These are phyloP conservation scores for Lachnellula arida DNA, from an alignment of 2,329 filamentous ascomycete genomes.

Conservation along the genomic window DNA sequence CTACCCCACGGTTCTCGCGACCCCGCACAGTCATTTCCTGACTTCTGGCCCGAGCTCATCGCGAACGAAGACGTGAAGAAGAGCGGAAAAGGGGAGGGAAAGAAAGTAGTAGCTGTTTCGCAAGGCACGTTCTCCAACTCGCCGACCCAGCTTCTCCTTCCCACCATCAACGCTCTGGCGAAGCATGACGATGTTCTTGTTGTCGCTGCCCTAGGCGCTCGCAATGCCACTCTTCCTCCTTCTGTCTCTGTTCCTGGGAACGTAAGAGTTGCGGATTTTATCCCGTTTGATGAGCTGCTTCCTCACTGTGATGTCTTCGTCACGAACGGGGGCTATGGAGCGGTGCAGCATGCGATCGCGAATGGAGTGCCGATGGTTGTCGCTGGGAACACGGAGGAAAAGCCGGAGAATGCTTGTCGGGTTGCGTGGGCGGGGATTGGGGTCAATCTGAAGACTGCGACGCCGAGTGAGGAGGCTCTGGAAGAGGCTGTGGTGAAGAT, in stretches of 20 bases:
- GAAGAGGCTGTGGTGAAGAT: conserved; percentile 1
- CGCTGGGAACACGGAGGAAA: conserved; percentile 32
- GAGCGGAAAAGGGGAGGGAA: not conserved
- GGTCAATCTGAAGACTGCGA: conserved; percentile 1
- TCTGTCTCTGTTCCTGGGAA: conserved; percentile 29
- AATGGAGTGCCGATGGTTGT: conserved; percentile 33
- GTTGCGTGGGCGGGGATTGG: conserved; percentile 24
- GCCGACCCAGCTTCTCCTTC: conserved; percentile 31
- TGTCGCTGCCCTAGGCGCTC: conserved; percentile 28
- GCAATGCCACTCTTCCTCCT: conserved; percentile 25
- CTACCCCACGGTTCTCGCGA: conserved; percentile 31
- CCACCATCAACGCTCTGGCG: conserved; percentile 33
- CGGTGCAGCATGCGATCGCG: conserved; percentile 30
- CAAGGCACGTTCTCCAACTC: conserved; percentile 33
- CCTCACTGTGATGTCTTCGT: conserved; percentile 33
- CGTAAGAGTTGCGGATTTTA: conserved; percentile 30
- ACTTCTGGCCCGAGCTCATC: conserved; percentile 43
- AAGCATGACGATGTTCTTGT: conserved; percentile 30
- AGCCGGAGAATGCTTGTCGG: conserved; percentile 29
- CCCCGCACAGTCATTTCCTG: conserved; percentile 29
- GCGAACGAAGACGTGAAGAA: conserved; percentile 26
- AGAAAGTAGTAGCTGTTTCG: conserved; percentile 34
- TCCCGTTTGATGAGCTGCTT: conserved; percentile 34
- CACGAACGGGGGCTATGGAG: conserved; percentile 35
- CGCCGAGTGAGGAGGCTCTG: not conserved